Evolutionary conservation across 139 green algal species (phyloP), one percentile per base, ranked within the genome.

Genomic region (Ettlia oleoabundans): DNA sequence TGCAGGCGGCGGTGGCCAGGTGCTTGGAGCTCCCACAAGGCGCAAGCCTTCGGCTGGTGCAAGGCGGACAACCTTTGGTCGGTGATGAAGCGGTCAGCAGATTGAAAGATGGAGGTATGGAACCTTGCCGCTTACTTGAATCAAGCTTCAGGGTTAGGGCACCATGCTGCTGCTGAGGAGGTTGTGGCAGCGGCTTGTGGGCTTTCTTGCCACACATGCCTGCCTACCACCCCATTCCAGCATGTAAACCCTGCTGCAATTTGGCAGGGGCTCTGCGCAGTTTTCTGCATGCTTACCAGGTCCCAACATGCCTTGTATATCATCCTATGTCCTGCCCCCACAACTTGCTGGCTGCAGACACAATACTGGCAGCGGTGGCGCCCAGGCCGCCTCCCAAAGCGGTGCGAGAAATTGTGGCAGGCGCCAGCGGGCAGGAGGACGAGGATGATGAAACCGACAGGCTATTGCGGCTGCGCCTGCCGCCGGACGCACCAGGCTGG

Each of bases 301-400:
- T 15, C 47, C 15, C 47, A 58, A 10, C 47, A 15, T 58, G 15
- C 47, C 64, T 72, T 72, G 30, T n/a, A n/a, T n/a, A n/a, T n/a
- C n/a, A n/a, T n/a, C n/a, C n/a, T n/a, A n/a, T n/a, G n/a, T n/a
- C 64, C 38, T 69, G 55, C 55, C 15, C 8, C 32, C 26, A 47
- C 18, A 22, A 15, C 33, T 1, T 35, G 51, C 4, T 4, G 2
- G 13, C 7, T 61, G 66, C 66, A 86, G 81, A 86, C 67, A 64
- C 68, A 21, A 0, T 86, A 32, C 41, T 86, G 42, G 82, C 82
- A 19, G 41, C 40, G 13, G 72, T 83, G 22, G 82, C 73, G 38
- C 82, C 82, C 32, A 8, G 22, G 4, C 40, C 73, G 6, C 58
- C 72, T 3, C 61, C 82, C 24, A 38, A 65, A 40, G 43, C 43